A percentile compares a stretch with the other conserved stretches of the same genome.
phyloP scores from a whole-genome alignment of 2,329 filamentous ascomycete genomes.

The Colletotrichum sp. region DNA sequence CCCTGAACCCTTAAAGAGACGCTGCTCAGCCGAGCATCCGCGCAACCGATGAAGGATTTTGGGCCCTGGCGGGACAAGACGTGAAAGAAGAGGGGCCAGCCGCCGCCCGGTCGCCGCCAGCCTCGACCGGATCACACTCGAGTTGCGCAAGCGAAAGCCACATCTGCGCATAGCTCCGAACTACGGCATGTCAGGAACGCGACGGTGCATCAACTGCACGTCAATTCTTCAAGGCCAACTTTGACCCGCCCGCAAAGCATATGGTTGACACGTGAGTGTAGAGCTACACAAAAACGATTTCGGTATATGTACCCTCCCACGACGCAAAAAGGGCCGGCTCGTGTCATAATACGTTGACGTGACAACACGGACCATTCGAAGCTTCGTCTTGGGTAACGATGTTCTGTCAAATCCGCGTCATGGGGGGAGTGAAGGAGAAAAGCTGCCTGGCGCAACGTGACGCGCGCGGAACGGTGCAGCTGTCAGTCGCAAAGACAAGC shows the following conservation, averaged over 20 bases:
- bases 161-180: not conserved
- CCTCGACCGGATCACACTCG: not conserved
- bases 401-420: not conserved
- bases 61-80: not conserved
- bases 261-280: not conserved
- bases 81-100: not conserved
- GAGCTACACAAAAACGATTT: not conserved
- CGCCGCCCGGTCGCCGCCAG: not conserved
- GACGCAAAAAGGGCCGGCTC: not conserved
- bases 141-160: not conserved
- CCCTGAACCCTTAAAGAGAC: not conserved
- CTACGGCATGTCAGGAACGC: not conserved
- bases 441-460: slow-evolving; percentile 4
- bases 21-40: slow-evolving; percentile 1
- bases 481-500: not conserved
- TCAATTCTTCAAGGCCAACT: not conserved
- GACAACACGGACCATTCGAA: not conserved
- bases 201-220: not conserved
- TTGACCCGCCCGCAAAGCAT: not conserved
- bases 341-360: not conserved
- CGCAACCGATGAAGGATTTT: not conserved
- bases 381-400: not conserved
- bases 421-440: not conserved
- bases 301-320: not conserved
- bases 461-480: not conserved